Percentiles rank a stretch among this genome's conserved stretches.
These are phyloP conservation scores for Haplographium delicatum DNA, from an alignment of 495 filamentous ascomycete species.

Conservation along the genomic window DNA sequence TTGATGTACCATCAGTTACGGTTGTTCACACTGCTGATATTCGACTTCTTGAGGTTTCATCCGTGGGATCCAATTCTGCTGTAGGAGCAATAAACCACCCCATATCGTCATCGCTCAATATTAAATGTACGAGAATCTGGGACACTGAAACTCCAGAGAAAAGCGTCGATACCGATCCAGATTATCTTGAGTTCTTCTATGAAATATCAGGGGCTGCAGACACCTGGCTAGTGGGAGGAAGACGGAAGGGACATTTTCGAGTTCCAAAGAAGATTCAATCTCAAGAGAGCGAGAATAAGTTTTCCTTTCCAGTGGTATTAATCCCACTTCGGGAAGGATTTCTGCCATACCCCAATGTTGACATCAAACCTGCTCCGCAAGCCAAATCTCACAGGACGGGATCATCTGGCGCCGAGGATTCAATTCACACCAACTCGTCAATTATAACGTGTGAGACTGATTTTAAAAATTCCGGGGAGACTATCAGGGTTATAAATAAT, in stretches of 20 bases:
- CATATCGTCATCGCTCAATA: conserved; percentile 62
- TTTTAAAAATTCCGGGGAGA: conserved; percentile 69
- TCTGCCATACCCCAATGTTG: conserved; percentile 69
- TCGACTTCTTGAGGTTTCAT: conserved; percentile 29
- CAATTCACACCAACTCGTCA: conserved; percentile 14
- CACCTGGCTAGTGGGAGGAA: conserved; percentile 79
- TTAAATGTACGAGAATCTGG: conserved; percentile 79
- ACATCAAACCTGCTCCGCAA: conserved; percentile 56
- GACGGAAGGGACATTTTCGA: conserved; percentile 70
- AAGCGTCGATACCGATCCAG: conserved; percentile 28
- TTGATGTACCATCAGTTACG: conserved; percentile 81
- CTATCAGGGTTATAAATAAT: conserved; percentile 70
- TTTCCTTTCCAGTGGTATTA: conserved; percentile 55
- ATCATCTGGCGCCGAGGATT: conserved; percentile 9
- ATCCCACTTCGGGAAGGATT: conserved; percentile 75
- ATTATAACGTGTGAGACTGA: conserved; percentile 68
- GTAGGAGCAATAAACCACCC: conserved; percentile 61
- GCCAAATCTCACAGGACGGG: conserved; percentile 16
- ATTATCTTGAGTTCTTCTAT: conserved; percentile 72
- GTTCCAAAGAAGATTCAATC: conserved; percentile 31
- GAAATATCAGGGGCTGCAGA: conserved; percentile 73
- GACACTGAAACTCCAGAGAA: conserved; percentile 34
- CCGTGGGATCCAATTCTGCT: conserved; percentile 26
- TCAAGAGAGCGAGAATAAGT: conserved; percentile 30
- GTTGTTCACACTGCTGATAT: conserved; percentile 83